Evolutionary conservation across 2,329 filamentous ascomycete species (phyloP).

Genomic region (Pseudogymnoascus sp.): DNA sequence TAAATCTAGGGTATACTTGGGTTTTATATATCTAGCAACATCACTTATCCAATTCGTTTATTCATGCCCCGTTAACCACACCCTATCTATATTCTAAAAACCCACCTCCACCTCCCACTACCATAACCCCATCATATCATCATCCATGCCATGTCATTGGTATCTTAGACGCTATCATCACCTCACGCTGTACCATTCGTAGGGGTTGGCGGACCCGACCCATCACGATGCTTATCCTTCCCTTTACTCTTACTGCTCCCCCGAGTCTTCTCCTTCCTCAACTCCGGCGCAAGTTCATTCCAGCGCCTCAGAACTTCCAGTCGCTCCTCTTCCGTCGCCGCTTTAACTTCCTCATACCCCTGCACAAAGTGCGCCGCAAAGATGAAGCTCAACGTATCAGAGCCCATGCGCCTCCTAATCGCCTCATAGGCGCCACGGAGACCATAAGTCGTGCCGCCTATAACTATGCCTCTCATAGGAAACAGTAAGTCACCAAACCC

Average conservation of each 20-base stretch:
- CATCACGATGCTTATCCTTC: neutral
- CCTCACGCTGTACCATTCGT: neutral
- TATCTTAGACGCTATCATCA: neutral
- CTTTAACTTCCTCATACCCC: constrained; percentile 22
- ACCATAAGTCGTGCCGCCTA: constrained; percentile 17
- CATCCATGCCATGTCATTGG: neutral
- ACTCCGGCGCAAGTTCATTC: constrained; percentile 18
- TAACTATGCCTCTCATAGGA: constrained; percentile 12
- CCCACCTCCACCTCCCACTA: neutral
- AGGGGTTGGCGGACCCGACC: neutral
- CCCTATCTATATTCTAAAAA: neutral
- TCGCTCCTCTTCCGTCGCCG: constrained; percentile 20
- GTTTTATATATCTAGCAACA: neutral
- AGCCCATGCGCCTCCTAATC: constrained; percentile 20
- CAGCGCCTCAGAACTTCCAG: constrained; percentile 21
- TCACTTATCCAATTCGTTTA: neutral
- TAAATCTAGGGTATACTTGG: neutral
- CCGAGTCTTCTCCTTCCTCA: constrained; percentile 13
- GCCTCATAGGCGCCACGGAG: constrained; percentile 21
- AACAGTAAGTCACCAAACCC: constrained; percentile 14
- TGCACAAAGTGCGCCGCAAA: constrained; percentile 23
- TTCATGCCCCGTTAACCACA: neutral
- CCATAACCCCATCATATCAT: neutral
- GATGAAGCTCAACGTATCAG: constrained; percentile 24
- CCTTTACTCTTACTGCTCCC: constrained; percentile 11